Conservation (phyloP, 2,329 filamentous ascomycete genomes). For the Xenoacremonium recifei region DNA sequence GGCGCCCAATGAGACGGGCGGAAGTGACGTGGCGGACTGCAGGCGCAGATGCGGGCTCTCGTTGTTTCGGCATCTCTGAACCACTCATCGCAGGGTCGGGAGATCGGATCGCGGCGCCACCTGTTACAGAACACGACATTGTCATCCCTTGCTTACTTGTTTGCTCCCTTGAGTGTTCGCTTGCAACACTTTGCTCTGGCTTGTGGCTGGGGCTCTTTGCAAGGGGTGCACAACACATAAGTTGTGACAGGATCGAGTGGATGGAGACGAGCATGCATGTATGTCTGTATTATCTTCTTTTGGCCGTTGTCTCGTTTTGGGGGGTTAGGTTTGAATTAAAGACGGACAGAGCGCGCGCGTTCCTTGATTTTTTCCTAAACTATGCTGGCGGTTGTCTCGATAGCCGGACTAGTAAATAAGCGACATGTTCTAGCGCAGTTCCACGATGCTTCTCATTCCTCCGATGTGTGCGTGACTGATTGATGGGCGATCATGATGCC, state of each 20-base stretch:
- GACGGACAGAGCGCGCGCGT: slow-evolving; percentile 11
- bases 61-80: slow-evolving; percentile 6
- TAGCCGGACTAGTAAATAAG: slow-evolving; percentile 23
- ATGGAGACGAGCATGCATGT: no score
- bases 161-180: no score
- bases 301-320: slow-evolving; percentile 2
- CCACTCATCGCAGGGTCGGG: slow-evolving; percentile 13
- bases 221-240: no score
- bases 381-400: slow-evolving; percentile 19
- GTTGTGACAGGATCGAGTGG: slow-evolving; percentile 15
- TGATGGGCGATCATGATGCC: not conserved
- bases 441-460: not conserved
- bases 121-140: slow-evolving; percentile 18
- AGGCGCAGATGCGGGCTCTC: slow-evolving; percentile 18
- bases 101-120: slow-evolving; percentile 14
- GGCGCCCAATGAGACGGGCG: slow-evolving; percentile 12
- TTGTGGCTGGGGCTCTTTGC: no score
- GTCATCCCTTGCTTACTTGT: slow-evolving; percentile 11
- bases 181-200: no score
- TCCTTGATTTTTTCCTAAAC: slow-evolving; percentile 16
- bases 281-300: no score
- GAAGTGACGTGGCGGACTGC: slow-evolving; percentile 18
- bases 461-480: not conserved
- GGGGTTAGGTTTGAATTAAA: slow-evolving; percentile 5
- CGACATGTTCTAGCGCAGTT: slow-evolving; percentile 12